Conservation (phyloP, 495 filamentous ascomycete genomes). For the Astrothelium subdiscretum region DNA sequence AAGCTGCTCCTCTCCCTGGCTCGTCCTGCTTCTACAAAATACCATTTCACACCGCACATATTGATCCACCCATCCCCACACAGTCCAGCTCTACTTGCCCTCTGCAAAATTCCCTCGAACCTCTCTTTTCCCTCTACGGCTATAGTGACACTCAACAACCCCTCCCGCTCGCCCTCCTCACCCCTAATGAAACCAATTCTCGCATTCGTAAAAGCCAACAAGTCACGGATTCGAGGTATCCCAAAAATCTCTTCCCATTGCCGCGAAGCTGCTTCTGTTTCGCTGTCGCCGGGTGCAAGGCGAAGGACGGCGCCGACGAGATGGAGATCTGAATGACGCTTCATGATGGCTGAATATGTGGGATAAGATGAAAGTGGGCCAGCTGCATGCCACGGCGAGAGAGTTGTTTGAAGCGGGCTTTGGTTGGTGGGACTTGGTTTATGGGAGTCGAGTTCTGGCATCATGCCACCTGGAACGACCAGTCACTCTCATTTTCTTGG, state of each 20-base stretch:
- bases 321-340: conserved; percentile 13
- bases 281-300: conserved; percentile 15
- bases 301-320: conserved; percentile 18
- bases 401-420: conserved; percentile 17
- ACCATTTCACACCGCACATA: conserved; percentile 23
- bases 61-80: conserved; percentile 17
- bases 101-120: conserved; percentile 15
- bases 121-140: conserved; percentile 19
- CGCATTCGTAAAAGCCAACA: conserved; percentile 24
- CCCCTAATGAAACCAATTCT: conserved; percentile 20
- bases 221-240: conserved; percentile 18
- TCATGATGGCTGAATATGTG: conserved; percentile 16
- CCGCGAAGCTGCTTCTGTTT: conserved; percentile 16
- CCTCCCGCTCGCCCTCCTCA: conserved; percentile 16
- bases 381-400: conserved; percentile 24
- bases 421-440: conserved; percentile 10
- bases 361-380: conserved; percentile 13
- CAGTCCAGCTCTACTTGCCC: conserved; percentile 15
- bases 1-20: background rate
- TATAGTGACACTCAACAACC: conserved; percentile 17
- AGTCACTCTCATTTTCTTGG: background rate
- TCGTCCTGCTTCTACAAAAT: conserved; percentile 11
- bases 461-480: conserved; percentile 16
- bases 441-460: conserved; percentile 25
- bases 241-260: conserved; percentile 26